Percentiles rank a stretch among this genome's conserved stretches.
Conservation (phyloP, 768 basidiomycete species). For the Tricholoma bakamatsutake region DNA sequence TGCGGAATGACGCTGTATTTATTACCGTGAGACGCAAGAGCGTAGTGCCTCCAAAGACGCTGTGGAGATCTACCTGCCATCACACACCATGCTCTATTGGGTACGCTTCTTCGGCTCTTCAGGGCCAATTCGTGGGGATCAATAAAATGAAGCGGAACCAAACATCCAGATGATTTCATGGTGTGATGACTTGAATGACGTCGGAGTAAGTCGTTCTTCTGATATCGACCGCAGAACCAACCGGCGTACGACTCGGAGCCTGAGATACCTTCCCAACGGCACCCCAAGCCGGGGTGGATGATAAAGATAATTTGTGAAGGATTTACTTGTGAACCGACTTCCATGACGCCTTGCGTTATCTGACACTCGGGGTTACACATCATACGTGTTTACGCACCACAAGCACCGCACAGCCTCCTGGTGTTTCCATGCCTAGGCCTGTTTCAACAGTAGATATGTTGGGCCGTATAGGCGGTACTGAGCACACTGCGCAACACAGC, state of each 20-base stretch:
- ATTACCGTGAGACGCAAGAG: neutral
- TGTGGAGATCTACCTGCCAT: neutral
- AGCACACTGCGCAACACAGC: neutral
- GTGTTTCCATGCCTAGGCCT: too few species aligned
- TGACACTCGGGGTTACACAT: neutral
- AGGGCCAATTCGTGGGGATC: neutral
- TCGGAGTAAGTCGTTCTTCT: neutral
- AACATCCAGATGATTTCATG: neutral
- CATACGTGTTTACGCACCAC: neutral
- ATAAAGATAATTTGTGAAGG: neutral
- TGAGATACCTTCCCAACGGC: too few species aligned
- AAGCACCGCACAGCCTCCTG: neutral
- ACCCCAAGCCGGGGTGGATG: neutral
- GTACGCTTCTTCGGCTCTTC: neutral
- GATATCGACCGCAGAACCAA: too few species aligned
- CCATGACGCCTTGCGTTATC: too few species aligned
- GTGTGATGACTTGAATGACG: neutral
- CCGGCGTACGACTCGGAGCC: too few species aligned
- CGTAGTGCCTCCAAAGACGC: neutral
- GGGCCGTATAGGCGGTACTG: neutral
- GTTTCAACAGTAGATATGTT: too few species aligned
- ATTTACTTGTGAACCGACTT: too few species aligned
- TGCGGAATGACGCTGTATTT: neutral
- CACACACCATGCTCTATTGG: neutral
- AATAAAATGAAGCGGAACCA: neutral